A percentile compares a stretch with the other conserved stretches of the same genome.
These are phyloP conservation scores for Vigna reflexopilosa DNA, from an alignment of 306 rosid species.

Conservation along the genomic window DNA sequence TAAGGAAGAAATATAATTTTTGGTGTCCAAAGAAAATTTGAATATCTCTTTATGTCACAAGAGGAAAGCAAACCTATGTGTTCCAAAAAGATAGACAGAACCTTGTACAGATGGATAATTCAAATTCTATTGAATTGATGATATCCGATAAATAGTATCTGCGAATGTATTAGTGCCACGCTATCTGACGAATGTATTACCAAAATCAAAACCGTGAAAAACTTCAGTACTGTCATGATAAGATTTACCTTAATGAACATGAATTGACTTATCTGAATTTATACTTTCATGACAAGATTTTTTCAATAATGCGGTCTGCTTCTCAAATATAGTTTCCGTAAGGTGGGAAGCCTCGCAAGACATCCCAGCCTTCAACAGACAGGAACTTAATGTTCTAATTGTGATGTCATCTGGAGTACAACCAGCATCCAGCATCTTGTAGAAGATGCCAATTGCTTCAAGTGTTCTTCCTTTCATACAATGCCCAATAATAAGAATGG, in stretches of 20 bases:
- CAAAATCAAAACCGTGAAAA: slow-evolving; percentile 29
- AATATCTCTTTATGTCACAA: not conserved
- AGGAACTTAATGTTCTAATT: slow-evolving; percentile 65
- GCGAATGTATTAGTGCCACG: too few species aligned
- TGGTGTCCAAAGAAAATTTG: too few species aligned
- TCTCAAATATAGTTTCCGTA: slow-evolving; percentile 52
- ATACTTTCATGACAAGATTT: slow-evolving; percentile 39
- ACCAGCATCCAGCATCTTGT: too few species aligned
- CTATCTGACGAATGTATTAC: slow-evolving; percentile 26
- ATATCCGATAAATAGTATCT: slow-evolving; percentile 15
- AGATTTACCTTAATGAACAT: slow-evolving; percentile 46
- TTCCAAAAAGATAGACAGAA: slow-evolving; percentile 21
- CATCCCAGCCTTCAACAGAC: slow-evolving; percentile 90
- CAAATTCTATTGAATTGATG: slow-evolving; percentile 18
- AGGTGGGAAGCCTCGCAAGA: slow-evolving; percentile 70
- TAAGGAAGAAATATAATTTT: too few species aligned
- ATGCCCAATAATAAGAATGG: too few species aligned
- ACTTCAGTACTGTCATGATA: not conserved
- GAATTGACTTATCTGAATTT: slow-evolving; percentile 55
- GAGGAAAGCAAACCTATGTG: slow-evolving; percentile 28
- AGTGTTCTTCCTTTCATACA: too few species aligned
- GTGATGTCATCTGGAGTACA: slow-evolving; percentile 67
- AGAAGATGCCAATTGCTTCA: too few species aligned
- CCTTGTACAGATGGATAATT: slow-evolving; percentile 7
- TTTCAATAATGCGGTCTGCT: slow-evolving; percentile 37